Evolutionary conservation across 176 grass and related monocot genomes (phyloP).

Genomic region (Tillandsia fasciculata): DNA sequence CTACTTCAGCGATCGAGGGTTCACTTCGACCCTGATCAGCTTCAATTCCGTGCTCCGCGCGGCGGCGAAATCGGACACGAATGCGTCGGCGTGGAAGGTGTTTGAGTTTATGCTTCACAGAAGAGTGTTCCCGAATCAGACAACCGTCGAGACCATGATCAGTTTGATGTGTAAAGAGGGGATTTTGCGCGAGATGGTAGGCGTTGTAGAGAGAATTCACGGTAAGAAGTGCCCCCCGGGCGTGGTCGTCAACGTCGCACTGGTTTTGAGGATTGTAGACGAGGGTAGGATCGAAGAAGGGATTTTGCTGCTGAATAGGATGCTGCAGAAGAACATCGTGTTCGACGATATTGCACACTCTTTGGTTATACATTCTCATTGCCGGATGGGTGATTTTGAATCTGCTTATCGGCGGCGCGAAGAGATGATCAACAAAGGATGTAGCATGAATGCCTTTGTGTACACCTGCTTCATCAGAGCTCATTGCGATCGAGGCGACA

Average conservation of each 20-base stretch:
- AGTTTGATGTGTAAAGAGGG: constrained; percentile 61
- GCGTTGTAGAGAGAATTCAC: constrained; percentile 41
- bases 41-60: constrained; percentile 58
- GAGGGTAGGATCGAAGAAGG: constrained; percentile 43
- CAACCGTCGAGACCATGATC: constrained; percentile 50
- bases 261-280: constrained; percentile 46
- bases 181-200: constrained; percentile 24
- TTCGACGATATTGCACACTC: constrained; percentile 53
- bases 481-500: constrained; percentile 13
- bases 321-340: constrained; percentile 75
- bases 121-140: constrained; percentile 59
- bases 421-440: constrained; percentile 48
- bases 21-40: constrained; percentile 44
- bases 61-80: constrained; percentile 24
- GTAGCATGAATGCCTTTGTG: constrained; percentile 47
- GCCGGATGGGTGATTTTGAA: constrained; percentile 31
- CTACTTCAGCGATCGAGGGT: constrained; percentile 36
- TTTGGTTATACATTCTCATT: constrained; percentile 41
- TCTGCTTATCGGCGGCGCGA: constrained; percentile 26
- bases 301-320: constrained; percentile 55
- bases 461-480: constrained; percentile 60
- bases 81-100: constrained; percentile 64
- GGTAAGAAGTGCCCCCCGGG: constrained; percentile 43
- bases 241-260: constrained; percentile 31
- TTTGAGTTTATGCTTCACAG: constrained; percentile 79